Conservation (phyloP, 176 grass and related monocot genomes). For the Calamus simplicifolius region DNA sequence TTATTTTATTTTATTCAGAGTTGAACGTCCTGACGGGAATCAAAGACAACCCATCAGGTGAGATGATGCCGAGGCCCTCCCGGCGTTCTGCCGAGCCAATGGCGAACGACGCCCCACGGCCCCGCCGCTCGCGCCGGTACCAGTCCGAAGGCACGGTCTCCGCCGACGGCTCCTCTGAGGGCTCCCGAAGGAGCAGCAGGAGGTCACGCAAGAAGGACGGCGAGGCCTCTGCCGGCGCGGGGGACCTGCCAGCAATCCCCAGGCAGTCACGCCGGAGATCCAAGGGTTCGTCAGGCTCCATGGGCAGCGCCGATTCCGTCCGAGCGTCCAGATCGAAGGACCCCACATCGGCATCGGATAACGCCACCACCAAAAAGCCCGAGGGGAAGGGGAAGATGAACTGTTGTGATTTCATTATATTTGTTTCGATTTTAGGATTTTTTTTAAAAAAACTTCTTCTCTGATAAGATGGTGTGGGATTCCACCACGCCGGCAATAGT, state of each 20-base stretch:
- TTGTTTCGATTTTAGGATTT: no score
- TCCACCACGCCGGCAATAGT: no score
- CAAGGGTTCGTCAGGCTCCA: constrained; percentile 23
- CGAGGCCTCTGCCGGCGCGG: constrained; percentile 13
- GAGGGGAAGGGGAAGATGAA: no score
- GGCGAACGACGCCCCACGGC: constrained; percentile 9
- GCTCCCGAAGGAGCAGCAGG: constrained; percentile 34
- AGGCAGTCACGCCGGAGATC: constrained; percentile 63
- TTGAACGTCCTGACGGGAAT: no score
- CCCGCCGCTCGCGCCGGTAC: constrained; percentile 47
- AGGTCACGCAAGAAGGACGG: constrained; percentile 49
- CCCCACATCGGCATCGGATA: constrained; percentile 10
- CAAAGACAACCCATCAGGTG: no score
- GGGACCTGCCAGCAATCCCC: constrained; percentile 56
- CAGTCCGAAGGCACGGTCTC: constrained; percentile 45
- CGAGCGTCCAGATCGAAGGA: constrained; percentile 12
- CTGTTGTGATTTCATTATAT: no score
- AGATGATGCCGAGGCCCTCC: neutral
- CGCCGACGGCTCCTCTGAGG: constrained; percentile 27
- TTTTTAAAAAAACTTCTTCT: no score
- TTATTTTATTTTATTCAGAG: no score
- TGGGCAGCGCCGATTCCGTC: constrained; percentile 14
- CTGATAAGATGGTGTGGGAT: no score
- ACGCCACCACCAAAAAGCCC: no score
- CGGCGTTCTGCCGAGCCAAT: no score